Conservation (phyloP, 768 basidiomycete species). For the Serendipita indica region DNA sequence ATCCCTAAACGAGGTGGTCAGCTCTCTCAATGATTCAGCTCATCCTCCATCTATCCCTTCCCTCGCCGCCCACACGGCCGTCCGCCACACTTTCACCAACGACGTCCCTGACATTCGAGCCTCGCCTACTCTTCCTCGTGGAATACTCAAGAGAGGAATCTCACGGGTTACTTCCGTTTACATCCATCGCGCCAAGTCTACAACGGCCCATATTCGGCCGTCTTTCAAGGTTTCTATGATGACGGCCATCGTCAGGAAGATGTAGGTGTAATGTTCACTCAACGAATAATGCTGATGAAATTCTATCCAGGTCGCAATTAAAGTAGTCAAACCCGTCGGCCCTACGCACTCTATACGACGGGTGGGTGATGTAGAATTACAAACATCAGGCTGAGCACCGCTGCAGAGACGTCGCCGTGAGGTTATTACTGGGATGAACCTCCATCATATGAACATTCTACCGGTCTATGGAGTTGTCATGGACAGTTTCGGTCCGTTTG, state of each 20-base stretch:
- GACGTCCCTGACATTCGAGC: too few relatives aligned
- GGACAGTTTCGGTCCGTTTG: neutral
- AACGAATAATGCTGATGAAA: neutral
- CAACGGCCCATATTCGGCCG: neutral
- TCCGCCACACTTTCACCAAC: too few relatives aligned
- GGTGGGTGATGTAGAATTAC: neutral
- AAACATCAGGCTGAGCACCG: neutral
- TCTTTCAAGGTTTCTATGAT: neutral
- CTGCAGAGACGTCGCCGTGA: neutral
- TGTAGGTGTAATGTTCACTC: neutral
- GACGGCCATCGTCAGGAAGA: neutral
- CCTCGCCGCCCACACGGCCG: too few relatives aligned
- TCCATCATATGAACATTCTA: neutral
- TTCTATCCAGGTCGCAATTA: neutral
- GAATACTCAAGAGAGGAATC: too few relatives aligned
- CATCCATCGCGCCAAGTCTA: too few relatives aligned
- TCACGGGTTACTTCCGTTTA: too few relatives aligned
- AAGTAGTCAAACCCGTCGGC: neutral
- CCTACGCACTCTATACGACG: neutral
- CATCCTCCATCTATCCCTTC: too few relatives aligned
- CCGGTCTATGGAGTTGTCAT: neutral
- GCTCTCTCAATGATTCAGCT: too few relatives aligned
- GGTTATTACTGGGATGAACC: neutral
- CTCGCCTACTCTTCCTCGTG: too few relatives aligned
- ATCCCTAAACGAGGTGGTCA: too few relatives aligned